Conservation (phyloP, 805 yeast genomes). For the Pichia nanzhaoensis region DNA sequence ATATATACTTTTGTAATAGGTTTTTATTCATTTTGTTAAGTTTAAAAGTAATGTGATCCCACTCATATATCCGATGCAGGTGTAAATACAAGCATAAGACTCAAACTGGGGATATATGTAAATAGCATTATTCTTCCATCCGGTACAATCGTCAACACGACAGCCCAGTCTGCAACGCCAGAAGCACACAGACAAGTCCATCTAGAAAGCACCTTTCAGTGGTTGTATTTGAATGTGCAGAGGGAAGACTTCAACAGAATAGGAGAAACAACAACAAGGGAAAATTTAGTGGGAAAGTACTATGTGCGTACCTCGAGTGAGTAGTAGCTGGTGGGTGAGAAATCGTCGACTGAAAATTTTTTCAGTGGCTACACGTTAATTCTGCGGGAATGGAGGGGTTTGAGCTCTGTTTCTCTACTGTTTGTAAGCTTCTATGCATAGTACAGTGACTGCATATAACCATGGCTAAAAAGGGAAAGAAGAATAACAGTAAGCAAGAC, state of each 20-base stretch:
- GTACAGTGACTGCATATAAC: background rate
- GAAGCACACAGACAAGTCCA: background rate
- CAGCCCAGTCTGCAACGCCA: constrained; percentile 1
- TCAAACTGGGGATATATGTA: constrained; percentile 14
- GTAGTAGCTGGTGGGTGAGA: no score
- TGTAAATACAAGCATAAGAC: constrained; percentile 14
- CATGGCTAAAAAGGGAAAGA: constrained; percentile 44
- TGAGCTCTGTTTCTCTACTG: no score
- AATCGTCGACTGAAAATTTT: background rate
- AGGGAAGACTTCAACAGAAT: background rate
- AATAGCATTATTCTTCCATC: constrained; percentile 9
- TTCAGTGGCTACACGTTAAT: background rate
- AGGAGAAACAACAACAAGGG: background rate
- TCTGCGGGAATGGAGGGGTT: no score
- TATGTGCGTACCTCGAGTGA: background rate
- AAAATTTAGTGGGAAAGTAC: background rate
- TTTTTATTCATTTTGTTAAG: background rate
- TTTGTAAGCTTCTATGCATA: background rate
- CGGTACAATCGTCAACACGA: background rate
- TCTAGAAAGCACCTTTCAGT: background rate
- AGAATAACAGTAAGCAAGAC: constrained; percentile 59
- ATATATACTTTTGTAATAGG: background rate
- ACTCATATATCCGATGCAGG: constrained; percentile 16
- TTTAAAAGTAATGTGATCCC: constrained; percentile 11
- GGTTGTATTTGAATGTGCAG: background rate